Conservation (phyloP, 257 asterid species). For the Gentiana straminea region DNA sequence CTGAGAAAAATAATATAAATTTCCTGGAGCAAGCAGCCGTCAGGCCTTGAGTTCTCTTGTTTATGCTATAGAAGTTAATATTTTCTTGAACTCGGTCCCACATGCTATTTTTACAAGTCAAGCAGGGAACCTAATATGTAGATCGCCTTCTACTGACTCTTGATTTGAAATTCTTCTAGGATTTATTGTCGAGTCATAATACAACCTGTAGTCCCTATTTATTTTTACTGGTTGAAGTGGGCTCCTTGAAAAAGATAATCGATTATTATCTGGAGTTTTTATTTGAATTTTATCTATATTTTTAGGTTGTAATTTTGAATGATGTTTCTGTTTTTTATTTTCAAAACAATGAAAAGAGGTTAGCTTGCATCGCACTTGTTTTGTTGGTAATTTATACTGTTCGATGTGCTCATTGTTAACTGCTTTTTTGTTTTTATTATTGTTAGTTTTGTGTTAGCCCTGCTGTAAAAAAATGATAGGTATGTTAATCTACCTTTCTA, state of each 20-base stretch:
- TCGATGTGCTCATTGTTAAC: too few species aligned
- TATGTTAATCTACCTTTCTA: neutral
- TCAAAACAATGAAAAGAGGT: neutral
- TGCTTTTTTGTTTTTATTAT: too few species aligned
- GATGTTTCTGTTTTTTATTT: neutral
- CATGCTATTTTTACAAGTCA: too few species aligned
- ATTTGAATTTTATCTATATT: neutral
- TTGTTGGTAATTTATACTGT: neutral
- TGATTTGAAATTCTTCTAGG: too few species aligned
- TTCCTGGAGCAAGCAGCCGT: neutral
- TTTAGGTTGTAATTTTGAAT: neutral
- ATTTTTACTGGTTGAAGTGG: too few species aligned
- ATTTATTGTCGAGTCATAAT: too few species aligned
- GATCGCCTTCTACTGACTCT: too few species aligned
- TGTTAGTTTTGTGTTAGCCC: too few species aligned
- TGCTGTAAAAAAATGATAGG: neutral
- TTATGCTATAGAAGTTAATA: neutral
- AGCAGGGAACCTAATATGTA: too few species aligned
- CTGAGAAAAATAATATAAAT: neutral
- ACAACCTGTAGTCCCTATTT: too few species aligned
- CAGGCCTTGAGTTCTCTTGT: neutral
- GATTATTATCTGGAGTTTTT: neutral
- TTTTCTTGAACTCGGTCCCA: too few species aligned
- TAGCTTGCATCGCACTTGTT: neutral
- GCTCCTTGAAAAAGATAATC: neutral